Conservation (phyloP, 1,284 basidiomycete species). For the Ceratobasidium sp. region DNA sequence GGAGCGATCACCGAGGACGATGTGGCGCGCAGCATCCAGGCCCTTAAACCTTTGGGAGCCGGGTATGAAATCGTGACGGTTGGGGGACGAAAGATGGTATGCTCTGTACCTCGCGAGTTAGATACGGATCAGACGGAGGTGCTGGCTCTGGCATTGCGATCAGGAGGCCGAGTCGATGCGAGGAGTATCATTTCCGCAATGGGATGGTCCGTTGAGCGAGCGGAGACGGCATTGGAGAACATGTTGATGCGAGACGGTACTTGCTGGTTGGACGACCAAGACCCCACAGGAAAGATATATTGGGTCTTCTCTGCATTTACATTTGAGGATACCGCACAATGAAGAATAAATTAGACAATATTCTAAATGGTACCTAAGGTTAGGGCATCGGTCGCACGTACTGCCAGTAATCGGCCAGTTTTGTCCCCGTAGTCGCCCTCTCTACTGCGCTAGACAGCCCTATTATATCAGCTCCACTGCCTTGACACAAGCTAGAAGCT, state of each 20-base stretch:
- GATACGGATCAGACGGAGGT: conserved; percentile 86
- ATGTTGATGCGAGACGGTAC: conserved; percentile 92
- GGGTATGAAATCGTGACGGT: conserved; percentile 89
- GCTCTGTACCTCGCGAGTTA: conserved; percentile 81
- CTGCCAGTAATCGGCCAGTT: conserved; percentile 63
- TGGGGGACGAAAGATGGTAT: conserved; percentile 73
- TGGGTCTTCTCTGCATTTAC: conserved; percentile 78
- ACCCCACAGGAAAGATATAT: conserved; percentile 72
- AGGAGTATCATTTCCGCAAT: conserved; percentile 59
- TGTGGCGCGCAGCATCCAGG: conserved; percentile 86
- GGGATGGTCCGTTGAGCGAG: conserved; percentile 84
- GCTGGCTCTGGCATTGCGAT: conserved; percentile 77
- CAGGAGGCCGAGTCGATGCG: conserved; percentile 75
- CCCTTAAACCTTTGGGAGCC: conserved; percentile 87
- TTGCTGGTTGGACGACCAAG: conserved; percentile 95
- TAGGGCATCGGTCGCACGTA: conserved; percentile 3
- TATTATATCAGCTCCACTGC: conserved; percentile 49
- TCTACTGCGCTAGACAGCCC: conserved; percentile 57
- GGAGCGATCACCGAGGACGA: conserved; percentile 82
- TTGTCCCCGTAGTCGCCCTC: conserved; percentile 60
- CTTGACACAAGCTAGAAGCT: conserved; percentile 55
- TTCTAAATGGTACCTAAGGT: not conserved
- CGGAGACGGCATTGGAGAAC: conserved; percentile 84
- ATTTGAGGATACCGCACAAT: conserved; percentile 42
- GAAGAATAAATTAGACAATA: conserved; percentile 12